Base-by-base conservation (phyloP, 305 asterid genomes). In the Solanum hybrid region DNA sequence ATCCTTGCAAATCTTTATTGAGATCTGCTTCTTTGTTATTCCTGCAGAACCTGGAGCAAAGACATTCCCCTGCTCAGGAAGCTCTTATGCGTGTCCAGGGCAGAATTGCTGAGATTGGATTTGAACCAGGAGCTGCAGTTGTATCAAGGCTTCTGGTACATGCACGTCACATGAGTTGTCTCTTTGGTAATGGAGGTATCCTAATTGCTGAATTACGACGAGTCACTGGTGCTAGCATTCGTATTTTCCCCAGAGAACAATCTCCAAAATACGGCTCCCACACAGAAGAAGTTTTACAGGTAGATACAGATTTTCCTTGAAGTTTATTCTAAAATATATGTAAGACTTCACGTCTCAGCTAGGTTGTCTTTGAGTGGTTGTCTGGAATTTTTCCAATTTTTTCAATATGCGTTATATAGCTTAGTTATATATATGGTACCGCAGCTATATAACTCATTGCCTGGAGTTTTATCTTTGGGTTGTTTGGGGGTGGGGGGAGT, bases 111-210 rank as follows among this genome's bases (percentile, higher is more conserved):
- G 91, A 90, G 82, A 90, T 90, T 87, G 91, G 91, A 79, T 90
- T 87, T 90, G 91, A 90, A 79, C 89, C 89, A 37, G 91, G 89
- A 77, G 88, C 79, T 60, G 85, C 91, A 90, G 91, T 87, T 24
- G 91, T 90, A 79, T 88, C 91, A 75, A 90, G 91, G 87, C 91
- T 90, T 40, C 88, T 90, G 75, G 89, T 90, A 86, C 91, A 90
- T 87, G 76, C 84, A 64, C 72, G 85, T 78, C 89, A 87, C 81
- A 87, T 90, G 37, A 86, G 85, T 78, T 90, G 16, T 64, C 69
- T 90, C 81, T 87, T 90, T 77, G 85, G 89, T 20, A 79, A 90
- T 64, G 91, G 91, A 60, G 51, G 89, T 64, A 51, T 80, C 75
- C 78, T 87, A 79, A 90, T 90, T 79, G 88, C 89, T 64, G 89